Conservation (phyloP, 805 yeast species). For the Yueomyces sinensis region DNA sequence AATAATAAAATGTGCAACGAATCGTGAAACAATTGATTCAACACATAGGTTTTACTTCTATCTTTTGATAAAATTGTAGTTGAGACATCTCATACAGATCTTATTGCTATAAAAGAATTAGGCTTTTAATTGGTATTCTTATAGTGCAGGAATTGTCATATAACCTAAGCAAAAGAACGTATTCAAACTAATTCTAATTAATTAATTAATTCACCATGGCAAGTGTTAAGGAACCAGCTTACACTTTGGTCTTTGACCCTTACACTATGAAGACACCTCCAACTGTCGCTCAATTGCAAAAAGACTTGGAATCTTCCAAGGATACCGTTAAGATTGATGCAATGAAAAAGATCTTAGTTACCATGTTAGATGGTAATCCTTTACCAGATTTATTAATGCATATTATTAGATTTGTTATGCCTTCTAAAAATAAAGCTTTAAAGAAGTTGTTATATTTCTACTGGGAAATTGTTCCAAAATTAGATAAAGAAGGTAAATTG, state of each 20-base stretch:
- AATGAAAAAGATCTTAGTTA: conserved; percentile 75
- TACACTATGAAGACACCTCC: conserved; percentile 44
- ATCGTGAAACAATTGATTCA: too few species aligned
- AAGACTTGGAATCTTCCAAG: conserved; percentile 71
- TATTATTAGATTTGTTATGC: conserved; percentile 94
- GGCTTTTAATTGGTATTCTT: too few species aligned
- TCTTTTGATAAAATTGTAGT: too few species aligned
- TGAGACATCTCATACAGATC: too few species aligned
- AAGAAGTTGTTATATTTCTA: conserved; percentile 87
- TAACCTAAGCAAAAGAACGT: too few species aligned
- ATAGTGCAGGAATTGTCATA: too few species aligned
- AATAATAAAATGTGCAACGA: too few species aligned
- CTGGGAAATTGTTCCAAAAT: conserved; percentile 96
- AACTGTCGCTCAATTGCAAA: conserved; percentile 60
- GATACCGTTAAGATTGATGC: conserved; percentile 81
- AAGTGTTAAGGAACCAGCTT: conserved; percentile 33
- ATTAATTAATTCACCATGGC: neutral
- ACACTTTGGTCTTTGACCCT: conserved; percentile 72
- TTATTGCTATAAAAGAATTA: too few species aligned
- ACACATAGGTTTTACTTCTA: too few species aligned
- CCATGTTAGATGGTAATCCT: conserved; percentile 86
- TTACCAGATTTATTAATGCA: conserved; percentile 92
- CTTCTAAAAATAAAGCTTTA: conserved; percentile 78
- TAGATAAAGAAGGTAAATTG: conserved; percentile 77
- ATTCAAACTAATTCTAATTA: too few species aligned